These are phyloP conservation scores for Solanum pinnatisectum DNA, from an alignment of 257 asterid genomes.

Conservation along the genomic window DNA sequence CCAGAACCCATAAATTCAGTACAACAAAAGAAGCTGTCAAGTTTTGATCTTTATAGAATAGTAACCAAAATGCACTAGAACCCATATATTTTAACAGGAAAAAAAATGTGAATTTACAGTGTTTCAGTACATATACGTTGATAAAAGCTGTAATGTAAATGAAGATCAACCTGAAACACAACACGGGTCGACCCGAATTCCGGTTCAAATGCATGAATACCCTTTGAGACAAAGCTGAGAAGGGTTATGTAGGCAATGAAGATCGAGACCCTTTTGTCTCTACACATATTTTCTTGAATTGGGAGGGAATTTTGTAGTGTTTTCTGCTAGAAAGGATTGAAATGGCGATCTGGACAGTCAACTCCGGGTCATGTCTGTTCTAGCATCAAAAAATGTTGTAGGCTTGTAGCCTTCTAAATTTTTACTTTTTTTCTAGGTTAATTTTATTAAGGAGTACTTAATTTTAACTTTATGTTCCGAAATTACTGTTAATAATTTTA, in stretches of 20 bases:
- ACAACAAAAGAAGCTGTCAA: background rate
- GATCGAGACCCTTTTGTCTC: conserved; percentile 15
- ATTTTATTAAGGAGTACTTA: too few species aligned
- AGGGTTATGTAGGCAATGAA: conserved; percentile 13
- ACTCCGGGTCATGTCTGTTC: background rate
- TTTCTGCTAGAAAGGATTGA: background rate
- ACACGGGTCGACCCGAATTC: conserved; percentile 56
- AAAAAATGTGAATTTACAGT: background rate
- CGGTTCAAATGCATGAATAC: conserved; percentile 34
- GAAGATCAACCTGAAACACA: conserved; percentile 44
- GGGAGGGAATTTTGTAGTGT: conserved; percentile 1
- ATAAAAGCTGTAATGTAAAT: background rate
- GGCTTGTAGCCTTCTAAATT: too few species aligned
- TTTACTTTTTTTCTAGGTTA: too few species aligned
- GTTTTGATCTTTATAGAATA: background rate
- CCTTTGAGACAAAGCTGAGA: conserved; percentile 17
- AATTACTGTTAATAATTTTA: too few species aligned
- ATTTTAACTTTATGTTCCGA: too few species aligned
- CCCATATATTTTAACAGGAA: background rate
- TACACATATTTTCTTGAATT: conserved; percentile 33
- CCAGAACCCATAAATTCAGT: background rate
- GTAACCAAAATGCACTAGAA: background rate
- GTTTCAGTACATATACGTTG: background rate
- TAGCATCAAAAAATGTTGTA: background rate
- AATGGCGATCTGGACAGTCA: background rate